A percentile compares a stretch with the other conserved stretches of the same genome.
Conservation (phyloP, 371 early-diverging fungal species). For the Lichtheimia hyalospora region DNA sequence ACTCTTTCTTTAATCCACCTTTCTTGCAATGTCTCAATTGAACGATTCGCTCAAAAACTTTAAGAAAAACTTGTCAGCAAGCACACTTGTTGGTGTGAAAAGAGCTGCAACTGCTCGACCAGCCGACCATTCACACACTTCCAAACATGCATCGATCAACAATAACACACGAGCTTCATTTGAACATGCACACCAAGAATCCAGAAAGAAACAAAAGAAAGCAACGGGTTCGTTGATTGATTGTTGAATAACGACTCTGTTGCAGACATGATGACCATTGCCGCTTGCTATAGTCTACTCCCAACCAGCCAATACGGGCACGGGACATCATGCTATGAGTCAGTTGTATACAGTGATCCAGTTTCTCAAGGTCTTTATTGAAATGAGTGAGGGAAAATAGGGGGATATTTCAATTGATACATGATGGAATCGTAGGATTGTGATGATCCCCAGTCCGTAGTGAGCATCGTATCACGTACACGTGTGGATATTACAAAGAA, state of each 20-base stretch:
- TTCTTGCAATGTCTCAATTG: slow-evolving; percentile 20
- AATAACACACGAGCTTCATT: slow-evolving; percentile 43
- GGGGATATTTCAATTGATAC: slow-evolving; percentile 1
- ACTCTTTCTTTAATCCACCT: slow-evolving; percentile 1
- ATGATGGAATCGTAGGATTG: slow-evolving; percentile 42
- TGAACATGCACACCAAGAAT: slow-evolving; percentile 20
- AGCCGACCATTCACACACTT: slow-evolving; percentile 1
- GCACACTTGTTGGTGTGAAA: slow-evolving; percentile 38
- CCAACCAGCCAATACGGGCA: slow-evolving; percentile 61
- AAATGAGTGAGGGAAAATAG: background rate
- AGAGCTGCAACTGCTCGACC: slow-evolving; percentile 26
- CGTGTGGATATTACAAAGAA: slow-evolving; percentile 62
- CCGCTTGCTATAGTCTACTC: slow-evolving; percentile 38
- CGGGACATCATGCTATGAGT: slow-evolving; percentile 63
- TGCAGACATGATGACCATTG: background rate
- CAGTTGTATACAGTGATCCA: slow-evolving; percentile 61
- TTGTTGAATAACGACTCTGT: background rate
- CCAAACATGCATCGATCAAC: slow-evolving; percentile 25
- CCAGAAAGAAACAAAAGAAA: slow-evolving; percentile 34
- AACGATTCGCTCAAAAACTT: slow-evolving; percentile 38
- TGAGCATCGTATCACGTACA: slow-evolving; percentile 61
- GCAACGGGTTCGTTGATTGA: slow-evolving; percentile 26
- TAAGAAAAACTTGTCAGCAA: slow-evolving; percentile 41
- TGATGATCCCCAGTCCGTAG: slow-evolving; percentile 64
- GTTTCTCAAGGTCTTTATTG: slow-evolving; percentile 46